Conservation (phyloP, 352 stramenopile genomes). For the Phytophthora lateralis region DNA sequence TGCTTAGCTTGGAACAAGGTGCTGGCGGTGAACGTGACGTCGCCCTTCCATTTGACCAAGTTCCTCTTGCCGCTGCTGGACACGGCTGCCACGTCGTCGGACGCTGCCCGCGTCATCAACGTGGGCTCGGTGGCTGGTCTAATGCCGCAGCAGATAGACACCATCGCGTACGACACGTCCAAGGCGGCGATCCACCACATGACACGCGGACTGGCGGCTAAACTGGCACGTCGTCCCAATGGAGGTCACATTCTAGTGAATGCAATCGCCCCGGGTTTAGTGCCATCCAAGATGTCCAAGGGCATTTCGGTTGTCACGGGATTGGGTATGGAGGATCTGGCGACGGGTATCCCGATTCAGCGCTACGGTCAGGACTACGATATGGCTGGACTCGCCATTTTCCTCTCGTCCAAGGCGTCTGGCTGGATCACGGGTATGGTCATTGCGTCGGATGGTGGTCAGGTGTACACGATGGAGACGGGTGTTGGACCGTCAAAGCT, state of each 20-base stretch:
- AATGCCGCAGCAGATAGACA: conserved; percentile 81
- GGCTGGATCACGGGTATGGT: conserved; percentile 93
- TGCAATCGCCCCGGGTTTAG: conserved; percentile 90
- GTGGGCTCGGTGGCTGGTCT: conserved; percentile 75
- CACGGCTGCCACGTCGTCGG: conserved; percentile 43
- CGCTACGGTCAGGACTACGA: conserved; percentile 89
- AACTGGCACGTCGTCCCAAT: conserved; percentile 77
- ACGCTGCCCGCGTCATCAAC: conserved; percentile 72
- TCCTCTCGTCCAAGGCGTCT: conserved; percentile 87
- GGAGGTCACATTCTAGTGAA: conserved; percentile 94
- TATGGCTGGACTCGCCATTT: conserved; percentile 94
- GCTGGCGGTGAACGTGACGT: conserved; percentile 93
- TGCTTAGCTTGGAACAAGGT: conserved; percentile 88
- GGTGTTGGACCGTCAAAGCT: conserved; percentile 41
- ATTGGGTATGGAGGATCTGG: neutral
- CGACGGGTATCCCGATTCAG: conserved; percentile 75
- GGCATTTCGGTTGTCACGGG: conserved; percentile 66
- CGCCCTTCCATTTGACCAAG: conserved; percentile 92
- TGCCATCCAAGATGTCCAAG: conserved; percentile 89
- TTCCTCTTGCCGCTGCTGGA: conserved; percentile 91
- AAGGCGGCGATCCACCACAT: conserved; percentile 95
- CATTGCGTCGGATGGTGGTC: conserved; percentile 92
- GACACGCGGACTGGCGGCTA: conserved; percentile 87
- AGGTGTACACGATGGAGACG: conserved; percentile 52
- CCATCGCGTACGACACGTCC: conserved; percentile 91